These are phyloP conservation scores for Acanthamoeba castellanii DNA, from an alignment of 208 protist genomes.

Conservation along the genomic window DNA sequence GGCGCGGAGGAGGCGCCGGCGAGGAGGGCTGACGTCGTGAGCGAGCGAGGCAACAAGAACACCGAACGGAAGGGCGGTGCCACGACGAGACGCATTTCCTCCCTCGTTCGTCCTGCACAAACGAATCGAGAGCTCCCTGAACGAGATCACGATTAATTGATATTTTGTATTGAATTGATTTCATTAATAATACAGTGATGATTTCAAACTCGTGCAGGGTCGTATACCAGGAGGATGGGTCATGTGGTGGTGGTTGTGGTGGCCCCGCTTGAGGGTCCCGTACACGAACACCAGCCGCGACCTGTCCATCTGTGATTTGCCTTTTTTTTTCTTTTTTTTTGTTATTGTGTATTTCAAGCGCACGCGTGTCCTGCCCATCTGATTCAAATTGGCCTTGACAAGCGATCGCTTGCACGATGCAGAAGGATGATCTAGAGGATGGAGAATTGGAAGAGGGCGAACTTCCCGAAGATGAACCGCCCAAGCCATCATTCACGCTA, in stretches of 20 bases:
- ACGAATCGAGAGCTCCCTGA: neutral
- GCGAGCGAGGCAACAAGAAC: neutral
- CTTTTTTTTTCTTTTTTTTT: neutral
- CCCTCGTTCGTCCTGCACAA: neutral
- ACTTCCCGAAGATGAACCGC: neutral
- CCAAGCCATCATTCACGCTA: neutral
- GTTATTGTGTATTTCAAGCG: too few relatives aligned
- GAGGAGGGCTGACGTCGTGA: neutral
- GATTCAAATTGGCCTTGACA: neutral
- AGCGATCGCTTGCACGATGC: neutral
- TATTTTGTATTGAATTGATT: too few relatives aligned
- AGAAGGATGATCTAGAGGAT: neutral
- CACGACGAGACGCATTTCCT: neutral
- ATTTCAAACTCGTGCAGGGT: neutral
- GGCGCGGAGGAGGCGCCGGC: neutral
- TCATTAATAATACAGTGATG: neutral
- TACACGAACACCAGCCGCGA: constrained; percentile 52
- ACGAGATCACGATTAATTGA: too few relatives aligned
- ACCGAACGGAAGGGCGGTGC: constrained; percentile 39
- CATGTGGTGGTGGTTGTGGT: constrained; percentile 59
- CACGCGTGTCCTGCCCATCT: neutral
- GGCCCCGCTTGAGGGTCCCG: constrained; percentile 55
- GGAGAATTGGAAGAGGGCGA: constrained; percentile 8
- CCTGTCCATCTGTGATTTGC: neutral
- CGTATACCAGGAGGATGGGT: neutral